Base-by-base conservation (phyloP, 2,329 filamentous ascomycete species). In the Beauveria bassiana region DNA sequence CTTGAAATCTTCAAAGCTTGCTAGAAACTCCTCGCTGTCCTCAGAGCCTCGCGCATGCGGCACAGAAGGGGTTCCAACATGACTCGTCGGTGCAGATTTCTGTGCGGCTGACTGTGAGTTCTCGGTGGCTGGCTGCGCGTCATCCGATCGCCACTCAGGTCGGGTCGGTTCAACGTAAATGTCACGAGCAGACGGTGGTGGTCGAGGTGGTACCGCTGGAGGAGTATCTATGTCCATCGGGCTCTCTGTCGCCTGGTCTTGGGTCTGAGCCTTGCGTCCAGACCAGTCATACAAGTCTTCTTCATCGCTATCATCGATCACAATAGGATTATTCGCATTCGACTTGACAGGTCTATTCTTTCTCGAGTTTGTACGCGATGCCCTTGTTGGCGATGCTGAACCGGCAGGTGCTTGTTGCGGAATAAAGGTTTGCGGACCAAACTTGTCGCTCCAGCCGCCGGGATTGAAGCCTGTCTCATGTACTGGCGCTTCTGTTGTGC, bases 221-320 rank as follows among this genome's bases (percentile, higher is more conserved):
- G 83, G 82, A 5, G 81, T 78, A 66, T 88, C 85, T 56, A 88
- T 86, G 65, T 88, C 85, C 85, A 88, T 88, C 16, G 83, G 81
- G 64, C 80, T 84, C 42, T 76, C 76, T 12, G 71, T 70, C 22
- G 66, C 64, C 6, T 64, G 61, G 3, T 70, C 67, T 28, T 69
- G 69, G 14, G 67, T 62, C 42, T 72, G 69, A 6, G 69, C 64
- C 53, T 74, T 74, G 61, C 73, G 69, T 50, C 73, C 72, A 45
- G 69, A 64, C 73, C 74, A 71, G 45, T 74, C 64, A 7, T 71
- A 67, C 5, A 64, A 66, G 60, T 74, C 77, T 49, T 78, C 78
- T 6, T 78, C 77, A 58, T 75, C 80, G 55, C 76, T 77, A 3
- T 79, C 79, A 0, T 80, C 77, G 34, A 79, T 77, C 6, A 81